Conservation (phyloP, 768 basidiomycete genomes). For the Lactifluus hygrophoroides region DNA sequence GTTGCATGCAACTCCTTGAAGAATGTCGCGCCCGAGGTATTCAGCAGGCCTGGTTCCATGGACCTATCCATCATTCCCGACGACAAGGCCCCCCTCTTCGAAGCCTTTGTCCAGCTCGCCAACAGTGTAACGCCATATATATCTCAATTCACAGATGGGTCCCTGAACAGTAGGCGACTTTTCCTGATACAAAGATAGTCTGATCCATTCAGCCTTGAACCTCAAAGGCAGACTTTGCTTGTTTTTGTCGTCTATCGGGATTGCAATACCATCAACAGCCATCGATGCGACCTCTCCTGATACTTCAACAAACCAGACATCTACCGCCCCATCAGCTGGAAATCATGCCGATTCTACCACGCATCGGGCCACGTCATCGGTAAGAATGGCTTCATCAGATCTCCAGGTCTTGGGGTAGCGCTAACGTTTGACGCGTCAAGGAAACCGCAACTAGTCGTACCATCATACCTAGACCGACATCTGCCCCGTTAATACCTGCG, state of each 20-base stretch:
- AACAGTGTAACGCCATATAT: slow-evolving; percentile 1
- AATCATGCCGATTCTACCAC: not conserved
- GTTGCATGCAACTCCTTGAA: slow-evolving; percentile 1
- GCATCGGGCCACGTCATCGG: not conserved
- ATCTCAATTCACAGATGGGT: not conserved
- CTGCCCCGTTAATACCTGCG: not conserved
- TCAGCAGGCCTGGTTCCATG: not conserved
- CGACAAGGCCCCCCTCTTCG: slow-evolving; percentile 7
- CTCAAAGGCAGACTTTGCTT: slow-evolving; percentile 6
- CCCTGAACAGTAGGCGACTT: slow-evolving; percentile 2
- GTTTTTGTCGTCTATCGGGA: slow-evolving; percentile 2
- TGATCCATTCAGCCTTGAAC: not conserved
- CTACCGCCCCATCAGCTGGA: not conserved
- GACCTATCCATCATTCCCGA: not conserved
- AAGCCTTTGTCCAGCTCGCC: slow-evolving; percentile 5
- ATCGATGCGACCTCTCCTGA: not conserved
- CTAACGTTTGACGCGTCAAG: not conserved
- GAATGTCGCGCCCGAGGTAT: slow-evolving; percentile 7
- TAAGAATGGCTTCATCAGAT: not conserved
- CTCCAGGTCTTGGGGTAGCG: not conserved
- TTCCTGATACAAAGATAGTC: not conserved
- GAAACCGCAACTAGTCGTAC: not conserved
- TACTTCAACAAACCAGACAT: not conserved
- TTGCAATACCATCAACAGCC: not conserved
- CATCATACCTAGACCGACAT: not conserved